These are phyloP conservation scores for Mycena vitilis DNA, from an alignment of 768 basidiomycete species.

Conservation along the genomic window DNA sequence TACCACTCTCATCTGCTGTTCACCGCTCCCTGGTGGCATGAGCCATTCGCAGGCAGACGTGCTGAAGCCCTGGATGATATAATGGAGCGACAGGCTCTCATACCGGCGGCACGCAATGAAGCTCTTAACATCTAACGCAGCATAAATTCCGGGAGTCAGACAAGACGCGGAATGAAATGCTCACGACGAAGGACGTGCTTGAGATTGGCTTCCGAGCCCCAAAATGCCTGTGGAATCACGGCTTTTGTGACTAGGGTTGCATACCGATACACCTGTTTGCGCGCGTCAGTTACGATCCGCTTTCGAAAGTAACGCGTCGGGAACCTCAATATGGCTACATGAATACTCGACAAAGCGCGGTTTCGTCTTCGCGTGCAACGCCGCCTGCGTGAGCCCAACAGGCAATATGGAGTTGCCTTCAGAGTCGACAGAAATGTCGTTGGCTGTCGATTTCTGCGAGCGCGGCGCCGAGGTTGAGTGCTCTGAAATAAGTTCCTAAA, in stretches of 20 bases:
- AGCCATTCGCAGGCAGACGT: constrained; percentile 87
- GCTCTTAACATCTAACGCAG: constrained; percentile 69
- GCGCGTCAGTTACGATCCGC: constrained; percentile 22
- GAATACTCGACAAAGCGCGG: constrained; percentile 85
- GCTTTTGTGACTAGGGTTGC: constrained; percentile 69
- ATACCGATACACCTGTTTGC: constrained; percentile 80
- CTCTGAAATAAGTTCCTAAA: constrained; percentile 83
- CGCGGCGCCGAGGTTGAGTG: constrained; percentile 54
- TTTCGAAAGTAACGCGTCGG: background rate
- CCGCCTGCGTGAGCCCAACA: constrained; percentile 60
- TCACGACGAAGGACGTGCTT: constrained; percentile 67
- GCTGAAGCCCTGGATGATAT: constrained; percentile 80
- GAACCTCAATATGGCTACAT: constrained; percentile 74
- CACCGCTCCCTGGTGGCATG: constrained; percentile 54
- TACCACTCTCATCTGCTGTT: constrained; percentile 60
- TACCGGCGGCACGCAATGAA: constrained; percentile 83
- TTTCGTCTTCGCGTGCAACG: constrained; percentile 60
- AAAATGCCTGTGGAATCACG: constrained; percentile 80
- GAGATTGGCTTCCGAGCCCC: constrained; percentile 81
- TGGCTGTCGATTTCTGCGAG: constrained; percentile 59
- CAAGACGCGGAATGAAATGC: constrained; percentile 35
- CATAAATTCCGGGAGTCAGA: constrained; percentile 4
- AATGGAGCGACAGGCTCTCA: constrained; percentile 83
- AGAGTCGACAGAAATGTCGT: constrained; percentile 65
- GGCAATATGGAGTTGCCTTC: constrained; percentile 58